Evolutionary conservation across 768 basidiomycete genomes (phyloP), one percentile per base, ranked within the genome.

Genomic region (Tricholoma saponaceum): DNA sequence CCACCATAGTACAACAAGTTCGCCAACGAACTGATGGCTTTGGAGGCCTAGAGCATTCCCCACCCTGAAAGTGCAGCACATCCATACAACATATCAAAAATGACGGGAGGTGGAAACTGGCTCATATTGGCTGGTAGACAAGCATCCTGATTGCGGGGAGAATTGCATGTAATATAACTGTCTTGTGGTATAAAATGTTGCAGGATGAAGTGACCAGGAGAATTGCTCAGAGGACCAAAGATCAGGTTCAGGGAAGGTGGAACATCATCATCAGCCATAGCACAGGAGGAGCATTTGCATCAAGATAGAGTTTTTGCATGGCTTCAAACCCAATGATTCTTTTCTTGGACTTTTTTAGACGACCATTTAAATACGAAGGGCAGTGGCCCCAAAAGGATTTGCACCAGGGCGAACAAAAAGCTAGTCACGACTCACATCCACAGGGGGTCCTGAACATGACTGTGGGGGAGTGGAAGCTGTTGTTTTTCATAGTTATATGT

Each of bases 381-480:
- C 82, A 32, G 85, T 85, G 16, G 89, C 86, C 1, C 80, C 86
- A n/a, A 82, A 82, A 61, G 85, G 87, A 2, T 80, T 82, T 56
- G 74, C 73, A 9, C 84, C 85, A 26, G 76, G 77, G 35, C 76
- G 80, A 55, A 75, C 72, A 54, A 77, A 77, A 51, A 59, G 66
- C 32, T 74, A n/a, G n/a, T n/a, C n/a, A n/a, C n/a, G n/a, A n/a
- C n/a, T n/a, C n/a, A n/a, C n/a, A 74, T 60, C 74, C 83, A 9
- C 66, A 79, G 1, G 89, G 89, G 53, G 90, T 87, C 26, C 71
- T 88, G 55, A 82, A 79, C 63, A 67, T 92, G 35, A 82, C 85
- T 20, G 70, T 75, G 3, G 90, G 83, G 41, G 95, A 96, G 66
- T 89, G 83, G 82, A 90, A 88, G 67, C 72, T 95, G 50, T 74